These are phyloP conservation scores for Chamaecyparis obtusa DNA, from an alignment of 75 land plant genomes.

Conservation along the genomic window DNA sequence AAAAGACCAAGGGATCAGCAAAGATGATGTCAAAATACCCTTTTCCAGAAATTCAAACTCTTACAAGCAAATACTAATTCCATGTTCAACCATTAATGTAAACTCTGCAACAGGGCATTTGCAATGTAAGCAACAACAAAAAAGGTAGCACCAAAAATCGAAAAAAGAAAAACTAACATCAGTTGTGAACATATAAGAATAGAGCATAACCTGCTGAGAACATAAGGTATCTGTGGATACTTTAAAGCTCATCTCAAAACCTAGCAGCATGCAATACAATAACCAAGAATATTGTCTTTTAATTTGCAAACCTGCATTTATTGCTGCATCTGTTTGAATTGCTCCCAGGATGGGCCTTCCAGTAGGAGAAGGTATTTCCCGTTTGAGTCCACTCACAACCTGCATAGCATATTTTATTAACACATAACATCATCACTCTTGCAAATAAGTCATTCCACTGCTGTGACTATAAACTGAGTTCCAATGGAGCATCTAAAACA, in stretches of 20 bases:
- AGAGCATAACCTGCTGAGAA: not conserved
- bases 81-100: not conserved
- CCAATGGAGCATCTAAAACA: not conserved
- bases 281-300: not conserved
- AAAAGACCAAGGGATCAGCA: not conserved
- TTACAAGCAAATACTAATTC: not conserved
- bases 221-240: not conserved
- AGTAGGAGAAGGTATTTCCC: conserved; percentile 90
- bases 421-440: not conserved
- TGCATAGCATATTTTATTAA: conserved; percentile 13
- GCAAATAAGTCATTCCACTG: not conserved
- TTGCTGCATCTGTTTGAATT: conserved; percentile 95
- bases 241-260: not conserved
- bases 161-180: not conserved
- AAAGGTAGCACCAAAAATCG: not conserved
- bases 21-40: not conserved
- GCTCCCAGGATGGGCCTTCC: conserved; percentile 79
- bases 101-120: not conserved
- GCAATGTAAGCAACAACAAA: not conserved
- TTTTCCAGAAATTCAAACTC: not conserved
- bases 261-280: not conserved
- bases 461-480: not conserved
- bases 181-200: not conserved
- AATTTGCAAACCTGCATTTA: conserved; percentile 65
- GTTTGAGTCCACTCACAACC: conserved; percentile 93